phyloP scores from a whole-genome alignment of 352 stramenopile species.

The Pythium dissotocum region DNA sequence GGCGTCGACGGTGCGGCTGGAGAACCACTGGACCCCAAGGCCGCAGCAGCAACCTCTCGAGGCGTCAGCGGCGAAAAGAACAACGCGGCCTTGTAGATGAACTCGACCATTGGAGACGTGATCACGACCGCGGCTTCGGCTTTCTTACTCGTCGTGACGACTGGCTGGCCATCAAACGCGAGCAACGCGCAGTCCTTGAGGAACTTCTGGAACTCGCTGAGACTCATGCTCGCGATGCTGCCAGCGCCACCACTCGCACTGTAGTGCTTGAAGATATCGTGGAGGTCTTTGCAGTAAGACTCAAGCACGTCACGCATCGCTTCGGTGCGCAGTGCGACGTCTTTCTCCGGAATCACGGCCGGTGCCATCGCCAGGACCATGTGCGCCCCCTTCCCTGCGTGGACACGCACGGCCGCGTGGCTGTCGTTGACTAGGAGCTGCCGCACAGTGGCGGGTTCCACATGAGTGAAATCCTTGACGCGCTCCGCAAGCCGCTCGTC shows the following conservation, averaged over 20 bases:
- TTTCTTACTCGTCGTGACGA: neutral
- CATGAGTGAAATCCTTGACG: slow-evolving; percentile 57
- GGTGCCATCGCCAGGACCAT: slow-evolving; percentile 1
- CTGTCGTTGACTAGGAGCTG: slow-evolving; percentile 60
- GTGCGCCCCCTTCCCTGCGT: slow-evolving; percentile 8
- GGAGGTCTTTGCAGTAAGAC: slow-evolving; percentile 73
- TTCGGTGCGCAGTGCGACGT: slow-evolving; percentile 50
- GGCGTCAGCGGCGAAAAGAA: slow-evolving; percentile 27
- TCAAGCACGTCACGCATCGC: slow-evolving; percentile 53
- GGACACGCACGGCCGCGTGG: slow-evolving; percentile 2
- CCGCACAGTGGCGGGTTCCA: slow-evolving; percentile 51
- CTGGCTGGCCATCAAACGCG: neutral
- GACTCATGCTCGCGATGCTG: slow-evolving; percentile 71
- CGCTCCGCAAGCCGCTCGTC: slow-evolving; percentile 68
- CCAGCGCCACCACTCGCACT: slow-evolving; percentile 63
- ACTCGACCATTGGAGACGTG: slow-evolving; percentile 42
- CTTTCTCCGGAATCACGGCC: slow-evolving; percentile 51
- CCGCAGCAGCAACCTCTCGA: slow-evolving; percentile 17
- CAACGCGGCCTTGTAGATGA: slow-evolving; percentile 44
- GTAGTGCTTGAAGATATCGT: slow-evolving; percentile 87
- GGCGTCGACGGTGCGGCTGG: neutral
- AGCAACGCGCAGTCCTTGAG: slow-evolving; percentile 41
- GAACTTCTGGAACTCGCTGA: slow-evolving; percentile 76
- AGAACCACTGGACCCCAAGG: slow-evolving; percentile 1
- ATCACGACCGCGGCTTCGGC: slow-evolving; percentile 12